phyloP scores from a whole-genome alignment of 2,329 filamentous ascomycete species.

The Drechslerella coelobrocha region DNA sequence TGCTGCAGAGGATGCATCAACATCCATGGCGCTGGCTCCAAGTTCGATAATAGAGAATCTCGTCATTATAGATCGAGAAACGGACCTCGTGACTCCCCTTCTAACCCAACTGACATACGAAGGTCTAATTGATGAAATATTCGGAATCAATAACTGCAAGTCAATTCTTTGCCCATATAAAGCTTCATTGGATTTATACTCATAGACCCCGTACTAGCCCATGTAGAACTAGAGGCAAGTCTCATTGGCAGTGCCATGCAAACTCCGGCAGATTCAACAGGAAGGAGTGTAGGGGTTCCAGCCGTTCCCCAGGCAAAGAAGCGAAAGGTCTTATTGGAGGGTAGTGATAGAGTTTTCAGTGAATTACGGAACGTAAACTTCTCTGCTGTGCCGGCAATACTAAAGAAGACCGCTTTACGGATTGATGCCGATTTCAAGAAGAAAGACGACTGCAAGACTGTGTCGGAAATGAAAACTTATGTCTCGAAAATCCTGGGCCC shows the following conservation, averaged over 20 bases:
- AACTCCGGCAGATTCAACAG: constrained; percentile 28
- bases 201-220: constrained; percentile 57
- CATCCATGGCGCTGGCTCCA: constrained; percentile 74
- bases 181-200: neutral
- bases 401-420: constrained; percentile 89
- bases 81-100: constrained; percentile 89
- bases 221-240: constrained; percentile 77
- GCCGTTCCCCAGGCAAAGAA: constrained; percentile 71
- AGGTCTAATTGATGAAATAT: constrained; percentile 90
- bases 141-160: constrained; percentile 79
- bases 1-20: constrained; percentile 76
- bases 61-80: constrained; percentile 92
- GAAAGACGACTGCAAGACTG: constrained; percentile 83
- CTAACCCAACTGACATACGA: constrained; percentile 97
- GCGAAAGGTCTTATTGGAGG: constrained; percentile 86
- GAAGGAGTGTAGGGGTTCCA: constrained; percentile 38
- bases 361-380: constrained; percentile 93
- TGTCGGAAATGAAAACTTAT: constrained; percentile 89
- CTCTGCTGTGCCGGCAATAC: constrained; percentile 83
- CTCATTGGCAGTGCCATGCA: constrained; percentile 38
- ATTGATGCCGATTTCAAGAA: constrained; percentile 87
- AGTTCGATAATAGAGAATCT: constrained; percentile 88
- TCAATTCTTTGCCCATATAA: neutral
- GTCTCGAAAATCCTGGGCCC: constrained; percentile 82
- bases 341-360: constrained; percentile 84